Evolutionary conservation across 495 filamentous ascomycete genomes (phyloP).

Genomic region (Bacidia gigantensis): DNA sequence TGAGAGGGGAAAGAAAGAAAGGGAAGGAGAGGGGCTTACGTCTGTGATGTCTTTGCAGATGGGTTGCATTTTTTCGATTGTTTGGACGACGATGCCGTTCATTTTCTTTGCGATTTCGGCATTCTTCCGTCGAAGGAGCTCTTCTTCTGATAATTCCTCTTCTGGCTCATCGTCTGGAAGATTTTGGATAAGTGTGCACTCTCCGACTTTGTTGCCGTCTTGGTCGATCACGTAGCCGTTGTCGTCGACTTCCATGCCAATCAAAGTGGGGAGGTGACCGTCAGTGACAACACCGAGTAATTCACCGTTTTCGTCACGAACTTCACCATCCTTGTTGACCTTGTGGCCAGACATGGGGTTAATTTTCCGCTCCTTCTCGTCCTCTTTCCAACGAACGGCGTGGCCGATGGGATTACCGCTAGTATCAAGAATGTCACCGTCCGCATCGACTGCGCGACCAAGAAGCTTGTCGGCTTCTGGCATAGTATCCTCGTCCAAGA

Average conservation of each 20-base stretch:
- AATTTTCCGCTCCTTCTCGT: slow-evolving; percentile 51
- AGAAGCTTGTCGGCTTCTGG: slow-evolving; percentile 51
- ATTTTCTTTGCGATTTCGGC: slow-evolving; percentile 68
- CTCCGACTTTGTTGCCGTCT: slow-evolving; percentile 68
- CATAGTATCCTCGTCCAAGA: slow-evolving; percentile 46
- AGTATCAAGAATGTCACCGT: slow-evolving; percentile 70
- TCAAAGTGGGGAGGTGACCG: slow-evolving; percentile 53
- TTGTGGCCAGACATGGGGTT: slow-evolving; percentile 62
- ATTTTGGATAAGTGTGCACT: slow-evolving; percentile 66
- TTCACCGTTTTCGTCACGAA: slow-evolving; percentile 68
- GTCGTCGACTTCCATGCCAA: slow-evolving; percentile 72
- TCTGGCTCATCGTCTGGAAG: slow-evolving; percentile 39
- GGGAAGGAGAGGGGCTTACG: slow-evolving; percentile 31
- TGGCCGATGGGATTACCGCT: slow-evolving; percentile 71
- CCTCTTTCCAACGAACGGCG: slow-evolving; percentile 70
- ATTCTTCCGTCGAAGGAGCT: slow-evolving; percentile 49
- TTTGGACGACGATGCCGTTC: slow-evolving; percentile 56
- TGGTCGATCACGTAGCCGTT: slow-evolving; percentile 74
- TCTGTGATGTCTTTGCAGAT: slow-evolving; percentile 80
- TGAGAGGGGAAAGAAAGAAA: background rate
- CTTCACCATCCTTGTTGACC: slow-evolving; percentile 72
- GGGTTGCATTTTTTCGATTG: slow-evolving; percentile 69
- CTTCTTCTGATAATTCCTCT: slow-evolving; percentile 29
- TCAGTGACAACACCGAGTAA: slow-evolving; percentile 66
- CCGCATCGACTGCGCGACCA: slow-evolving; percentile 66